phyloP scores from a whole-genome alignment of 225 moss, liverwort and hornwort genomes.

The Ulota crispa region DNA sequence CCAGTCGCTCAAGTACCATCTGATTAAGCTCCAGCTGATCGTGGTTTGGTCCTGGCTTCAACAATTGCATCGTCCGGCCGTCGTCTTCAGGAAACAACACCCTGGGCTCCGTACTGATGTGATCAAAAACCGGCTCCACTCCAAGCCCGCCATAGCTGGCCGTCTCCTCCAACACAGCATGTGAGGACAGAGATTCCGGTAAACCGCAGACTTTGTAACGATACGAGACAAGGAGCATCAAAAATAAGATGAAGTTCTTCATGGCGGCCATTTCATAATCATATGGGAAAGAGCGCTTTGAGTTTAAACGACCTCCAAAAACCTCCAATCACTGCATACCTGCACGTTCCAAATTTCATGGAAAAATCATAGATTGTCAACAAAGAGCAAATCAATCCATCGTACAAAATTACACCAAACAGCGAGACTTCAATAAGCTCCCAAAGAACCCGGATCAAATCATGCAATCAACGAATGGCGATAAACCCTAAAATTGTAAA shows the following conservation, averaged over 20 bases:
- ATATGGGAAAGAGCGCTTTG: slow-evolving; percentile 19
- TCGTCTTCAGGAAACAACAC: slow-evolving; percentile 53
- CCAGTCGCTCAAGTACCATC: slow-evolving; percentile 74
- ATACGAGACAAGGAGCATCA: slow-evolving; percentile 35
- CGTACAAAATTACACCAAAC: not conserved
- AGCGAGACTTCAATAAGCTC: not conserved
- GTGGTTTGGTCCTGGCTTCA: slow-evolving; percentile 82
- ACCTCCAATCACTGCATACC: not conserved
- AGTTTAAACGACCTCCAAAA: not conserved
- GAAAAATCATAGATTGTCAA: not conserved
- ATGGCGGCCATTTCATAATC: slow-evolving; percentile 41
- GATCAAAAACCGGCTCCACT: slow-evolving; percentile 33
- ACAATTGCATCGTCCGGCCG: slow-evolving; percentile 61
- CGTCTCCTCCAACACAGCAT: slow-evolving; percentile 23
- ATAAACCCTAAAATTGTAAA: slow-evolving; percentile 23
- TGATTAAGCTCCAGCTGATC: slow-evolving; percentile 84
- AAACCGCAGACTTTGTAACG: slow-evolving; percentile 19
- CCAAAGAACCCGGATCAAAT: not conserved
- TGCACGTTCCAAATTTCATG: not conserved
- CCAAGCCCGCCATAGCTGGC: slow-evolving; percentile 27
- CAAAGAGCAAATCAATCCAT: not conserved
- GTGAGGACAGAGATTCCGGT: slow-evolving; percentile 25
- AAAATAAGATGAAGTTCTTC: slow-evolving; percentile 23
- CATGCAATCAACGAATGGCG: not conserved
- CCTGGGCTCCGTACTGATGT: slow-evolving; percentile 41